These are phyloP conservation scores for Cylindrotheca fusiformis DNA, from an alignment of 108 stramenopile genomes.

Conservation along the genomic window DNA sequence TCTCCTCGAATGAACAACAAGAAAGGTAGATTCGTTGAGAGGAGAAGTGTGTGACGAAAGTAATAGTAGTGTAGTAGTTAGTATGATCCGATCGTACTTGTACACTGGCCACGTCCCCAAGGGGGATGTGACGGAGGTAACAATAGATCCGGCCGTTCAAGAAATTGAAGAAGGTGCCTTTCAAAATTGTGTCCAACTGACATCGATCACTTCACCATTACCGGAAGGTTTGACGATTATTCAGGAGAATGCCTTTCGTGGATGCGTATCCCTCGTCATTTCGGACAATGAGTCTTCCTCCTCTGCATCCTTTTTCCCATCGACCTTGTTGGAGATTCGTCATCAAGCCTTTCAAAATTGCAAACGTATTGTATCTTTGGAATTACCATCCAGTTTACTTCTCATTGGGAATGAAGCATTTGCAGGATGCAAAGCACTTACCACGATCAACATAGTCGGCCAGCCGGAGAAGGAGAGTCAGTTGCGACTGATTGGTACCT, in stretches of 20 bases:
- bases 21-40: too few species aligned
- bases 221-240: not conserved
- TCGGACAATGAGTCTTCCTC: too few species aligned
- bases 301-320: not conserved
- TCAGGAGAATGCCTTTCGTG: not conserved
- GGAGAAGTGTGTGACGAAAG: too few species aligned
- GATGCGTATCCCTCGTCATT: not conserved
- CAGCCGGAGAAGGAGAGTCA: not conserved
- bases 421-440: not conserved
- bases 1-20: too few species aligned
- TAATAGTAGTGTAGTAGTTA: too few species aligned
- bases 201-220: not conserved
- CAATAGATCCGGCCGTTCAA: not conserved
- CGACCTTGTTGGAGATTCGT: not conserved
- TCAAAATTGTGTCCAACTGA: not conserved
- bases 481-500: not conserved
- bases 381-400: not conserved
- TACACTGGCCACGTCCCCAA: not conserved
- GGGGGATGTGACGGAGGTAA: not conserved
- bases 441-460: not conserved
- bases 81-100: not conserved
- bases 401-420: not conserved
- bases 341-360: not conserved
- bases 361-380: not conserved
- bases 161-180: not conserved